These are phyloP conservation scores for Wickerhamomyces bovis DNA, from an alignment of 805 yeast genomes.

Conservation along the genomic window DNA sequence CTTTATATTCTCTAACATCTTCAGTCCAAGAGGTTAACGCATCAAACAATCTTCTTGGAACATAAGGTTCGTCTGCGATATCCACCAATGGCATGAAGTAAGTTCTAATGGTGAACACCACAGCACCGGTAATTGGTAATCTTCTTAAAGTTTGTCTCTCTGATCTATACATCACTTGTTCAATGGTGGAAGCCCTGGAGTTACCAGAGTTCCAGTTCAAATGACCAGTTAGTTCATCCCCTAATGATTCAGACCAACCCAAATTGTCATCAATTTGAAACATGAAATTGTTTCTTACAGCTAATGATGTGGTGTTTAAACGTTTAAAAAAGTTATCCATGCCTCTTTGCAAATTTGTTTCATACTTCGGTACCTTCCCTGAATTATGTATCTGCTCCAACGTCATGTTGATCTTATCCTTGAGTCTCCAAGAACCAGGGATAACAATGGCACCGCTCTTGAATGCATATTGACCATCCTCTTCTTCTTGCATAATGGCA, in stretches of 20 bases:
- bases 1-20: conserved; percentile 57
- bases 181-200: conserved; percentile 36
- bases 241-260: conserved; percentile 63
- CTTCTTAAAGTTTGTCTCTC: conserved; percentile 62
- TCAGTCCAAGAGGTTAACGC: conserved; percentile 56
- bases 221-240: conserved; percentile 42
- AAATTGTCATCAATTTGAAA: conserved; percentile 56
- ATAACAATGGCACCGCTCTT: conserved; percentile 58
- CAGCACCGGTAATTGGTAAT: conserved; percentile 53
- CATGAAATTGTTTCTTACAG: conserved; percentile 62
- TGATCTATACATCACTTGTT: conserved; percentile 49
- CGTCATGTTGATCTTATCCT: conserved; percentile 52
- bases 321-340: conserved; percentile 63
- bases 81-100: conserved; percentile 52
- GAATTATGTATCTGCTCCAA: conserved; percentile 53
- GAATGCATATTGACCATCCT: conserved; percentile 49
- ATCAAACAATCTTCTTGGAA: conserved; percentile 53
- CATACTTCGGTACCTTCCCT: conserved; percentile 65
- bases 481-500: conserved; percentile 58
- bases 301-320: conserved; percentile 52
- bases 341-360: conserved; percentile 49
- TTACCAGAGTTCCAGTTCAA: conserved; percentile 65
- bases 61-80: conserved; percentile 51
- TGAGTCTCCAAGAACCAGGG: conserved; percentile 67
- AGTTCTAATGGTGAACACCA: conserved; percentile 56